phyloP scores from a whole-genome alignment of 257 asterid species.

The Linderniella brevidens region DNA sequence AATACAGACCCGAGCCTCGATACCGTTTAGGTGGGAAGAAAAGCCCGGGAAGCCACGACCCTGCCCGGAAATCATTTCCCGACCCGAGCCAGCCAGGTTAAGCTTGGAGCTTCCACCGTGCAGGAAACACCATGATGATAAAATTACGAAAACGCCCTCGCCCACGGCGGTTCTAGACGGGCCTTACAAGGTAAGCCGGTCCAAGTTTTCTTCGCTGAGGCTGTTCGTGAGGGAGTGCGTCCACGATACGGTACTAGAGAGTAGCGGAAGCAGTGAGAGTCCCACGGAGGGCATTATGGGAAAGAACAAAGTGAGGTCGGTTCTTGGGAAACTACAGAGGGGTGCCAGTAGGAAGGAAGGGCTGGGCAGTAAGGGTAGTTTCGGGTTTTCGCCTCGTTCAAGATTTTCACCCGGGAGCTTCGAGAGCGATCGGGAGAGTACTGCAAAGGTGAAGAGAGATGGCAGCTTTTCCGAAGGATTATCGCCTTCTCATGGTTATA shows the following conservation, averaged over 20 bases:
- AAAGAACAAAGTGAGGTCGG: too few relatives aligned
- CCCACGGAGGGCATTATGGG: too few relatives aligned
- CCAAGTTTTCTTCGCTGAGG: constrained; percentile 45
- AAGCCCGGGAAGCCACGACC: constrained; percentile 72
- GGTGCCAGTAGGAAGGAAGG: too few relatives aligned
- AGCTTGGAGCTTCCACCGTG: constrained; percentile 53
- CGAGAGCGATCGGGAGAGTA: not conserved
- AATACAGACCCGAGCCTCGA: constrained; percentile 30
- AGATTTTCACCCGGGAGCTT: too few relatives aligned
- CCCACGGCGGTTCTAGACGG: constrained; percentile 55
- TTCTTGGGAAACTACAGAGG: too few relatives aligned
- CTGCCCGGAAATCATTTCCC: constrained; percentile 15
- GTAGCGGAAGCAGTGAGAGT: too few relatives aligned
- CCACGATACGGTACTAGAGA: too few relatives aligned
- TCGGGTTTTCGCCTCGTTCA: too few relatives aligned
- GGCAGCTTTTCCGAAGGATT: constrained; percentile 29
- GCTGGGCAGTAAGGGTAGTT: too few relatives aligned
- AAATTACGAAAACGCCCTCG: constrained; percentile 27
- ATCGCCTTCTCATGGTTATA: constrained; percentile 60
- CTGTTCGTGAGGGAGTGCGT: too few relatives aligned
- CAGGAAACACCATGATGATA: constrained; percentile 10
- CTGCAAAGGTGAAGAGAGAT: constrained; percentile 16
- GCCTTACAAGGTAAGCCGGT: constrained; percentile 23
- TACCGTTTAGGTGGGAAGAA: constrained; percentile 79
- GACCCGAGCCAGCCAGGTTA: constrained; percentile 17